Conservation (phyloP, 2,329 filamentous ascomycete species). For the Aspergillus candidus region DNA sequence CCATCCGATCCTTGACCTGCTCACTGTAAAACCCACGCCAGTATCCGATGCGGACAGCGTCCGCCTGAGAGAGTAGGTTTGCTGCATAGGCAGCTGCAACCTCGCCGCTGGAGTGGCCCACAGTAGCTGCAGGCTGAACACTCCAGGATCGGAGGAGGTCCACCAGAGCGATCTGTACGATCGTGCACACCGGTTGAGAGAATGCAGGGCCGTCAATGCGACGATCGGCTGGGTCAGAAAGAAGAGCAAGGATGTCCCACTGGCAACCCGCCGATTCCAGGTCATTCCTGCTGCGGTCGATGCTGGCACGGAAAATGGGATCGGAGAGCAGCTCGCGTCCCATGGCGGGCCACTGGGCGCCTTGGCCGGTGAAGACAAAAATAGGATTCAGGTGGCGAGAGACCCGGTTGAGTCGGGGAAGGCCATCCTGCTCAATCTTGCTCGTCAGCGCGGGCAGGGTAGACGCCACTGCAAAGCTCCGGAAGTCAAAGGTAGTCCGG, state of each 20-base stretch:
- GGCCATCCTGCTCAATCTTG: neutral
- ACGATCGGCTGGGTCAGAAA: slow-evolving; percentile 18
- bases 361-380: slow-evolving; percentile 18
- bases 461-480: no score
- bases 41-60: slow-evolving; percentile 8
- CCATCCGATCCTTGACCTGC: no score
- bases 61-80: slow-evolving; percentile 15
- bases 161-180: slow-evolving; percentile 45
- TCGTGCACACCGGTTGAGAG: slow-evolving; percentile 9
- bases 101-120: slow-evolving; percentile 47
- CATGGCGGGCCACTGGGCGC: slow-evolving; percentile 17
- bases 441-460: neutral
- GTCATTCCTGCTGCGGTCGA: no score
- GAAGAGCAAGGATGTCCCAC: slow-evolving; percentile 8
- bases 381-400: slow-evolving; percentile 12
- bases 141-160: slow-evolving; percentile 42
- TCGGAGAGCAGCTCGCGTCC: slow-evolving; percentile 14
- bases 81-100: slow-evolving; percentile 45
- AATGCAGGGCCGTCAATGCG: neutral
- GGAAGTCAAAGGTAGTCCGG: no score
- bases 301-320: slow-evolving; percentile 9
- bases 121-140: slow-evolving; percentile 35
- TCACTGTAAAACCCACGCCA: no score
- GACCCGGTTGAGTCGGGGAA: neutral
- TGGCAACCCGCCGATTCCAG: neutral